Evolutionary conservation across 768 basidiomycete genomes (phyloP), one percentile per base, ranked within the genome.

Genomic region (Phaffia tasmanica): DNA sequence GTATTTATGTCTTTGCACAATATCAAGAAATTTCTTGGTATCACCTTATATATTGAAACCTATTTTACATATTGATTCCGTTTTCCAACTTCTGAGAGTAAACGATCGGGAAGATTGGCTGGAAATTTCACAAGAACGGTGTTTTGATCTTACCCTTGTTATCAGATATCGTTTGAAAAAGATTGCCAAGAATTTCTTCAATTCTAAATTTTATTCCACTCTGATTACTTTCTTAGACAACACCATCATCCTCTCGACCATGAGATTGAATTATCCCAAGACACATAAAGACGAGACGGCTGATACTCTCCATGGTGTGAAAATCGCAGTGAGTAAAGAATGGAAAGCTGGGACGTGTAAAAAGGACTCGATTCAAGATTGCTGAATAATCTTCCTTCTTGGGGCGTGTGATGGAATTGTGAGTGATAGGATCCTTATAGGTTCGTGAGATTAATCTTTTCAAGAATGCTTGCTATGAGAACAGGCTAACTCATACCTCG

Each of bases 211-310:
- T 42, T 42, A 42, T 42, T 42, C 35, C 35, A 11, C 35, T 11
- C 4, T 5, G 35, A 42, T 4, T 42, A 11, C 35, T 42, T 42
- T 11, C 4, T 42, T 11, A 11, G 11, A 5, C 35, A 14, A 16
- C 42, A 61, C 46, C 21, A 25, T 27, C 5, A 6, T 16, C 59
- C 42, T 23, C 32, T 25, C 46, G 2, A 6, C 0, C 16, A 9
- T 15, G 35, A 32, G 0, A 15, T 29, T 62, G 49, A 32, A 21
- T 32, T 65, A 65, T 29, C 64, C 64, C 16, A 53, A 30, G 21
- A 50, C 64, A 9, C 55, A 57, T 18, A 59, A 59, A 23, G 64
- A 65, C n/a, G 64, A 50, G 2, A 65, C 64, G 5, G 42, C 48
- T 35, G 57, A 55, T 9, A 27, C 35, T 7, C 54, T 54, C 7